These are phyloP conservation scores for Dionaea muscipula DNA, from an alignment of 179 eudicot genomes.

Conservation along the genomic window DNA sequence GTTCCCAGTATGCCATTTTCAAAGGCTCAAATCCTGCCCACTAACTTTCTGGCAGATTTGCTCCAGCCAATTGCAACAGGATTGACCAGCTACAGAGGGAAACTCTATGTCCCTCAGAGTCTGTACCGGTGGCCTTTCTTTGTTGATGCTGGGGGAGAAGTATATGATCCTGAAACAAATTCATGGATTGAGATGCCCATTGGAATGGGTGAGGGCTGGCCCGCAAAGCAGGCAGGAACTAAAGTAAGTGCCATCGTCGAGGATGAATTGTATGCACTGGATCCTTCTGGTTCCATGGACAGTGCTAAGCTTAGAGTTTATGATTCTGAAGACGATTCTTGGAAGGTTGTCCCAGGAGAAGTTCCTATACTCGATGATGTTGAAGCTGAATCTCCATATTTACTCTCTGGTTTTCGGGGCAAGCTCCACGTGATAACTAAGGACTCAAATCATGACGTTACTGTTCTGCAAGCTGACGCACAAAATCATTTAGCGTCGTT, in stretches of 20 bases:
- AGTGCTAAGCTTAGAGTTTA: constrained; percentile 65
- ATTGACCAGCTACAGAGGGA: constrained; percentile 67
- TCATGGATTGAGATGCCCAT: constrained; percentile 82
- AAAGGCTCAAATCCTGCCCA: constrained; percentile 72
- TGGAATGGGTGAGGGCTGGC: constrained; percentile 99
- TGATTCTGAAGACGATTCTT: constrained; percentile 54
- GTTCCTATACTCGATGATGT: constrained; percentile 50
- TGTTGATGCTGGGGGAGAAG: constrained; percentile 99
- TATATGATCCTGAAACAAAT: constrained; percentile 73
- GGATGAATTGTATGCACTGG: constrained; percentile 67
- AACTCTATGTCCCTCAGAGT: constrained; percentile 84
- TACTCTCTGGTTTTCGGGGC: constrained; percentile 63
- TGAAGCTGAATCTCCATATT: constrained; percentile 77
- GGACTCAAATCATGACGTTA: constrained; percentile 41
- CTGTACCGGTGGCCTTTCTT: constrained; percentile 95
- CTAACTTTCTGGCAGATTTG: constrained; percentile 69
- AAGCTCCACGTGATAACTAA: constrained; percentile 77
- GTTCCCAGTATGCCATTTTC: constrained; percentile 91
- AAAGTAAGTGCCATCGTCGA: constrained; percentile 69
- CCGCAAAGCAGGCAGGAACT: constrained; percentile 93
- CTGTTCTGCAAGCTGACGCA: constrained; percentile 47
- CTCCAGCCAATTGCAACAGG: constrained; percentile 98
- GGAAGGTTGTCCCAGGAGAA: constrained; percentile 62
- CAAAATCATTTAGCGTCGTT: constrained; percentile 13
- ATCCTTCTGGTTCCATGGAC: constrained; percentile 54